phyloP scores from a whole-genome alignment of 2,329 filamentous ascomycete species.

The Penicillium italicum region DNA sequence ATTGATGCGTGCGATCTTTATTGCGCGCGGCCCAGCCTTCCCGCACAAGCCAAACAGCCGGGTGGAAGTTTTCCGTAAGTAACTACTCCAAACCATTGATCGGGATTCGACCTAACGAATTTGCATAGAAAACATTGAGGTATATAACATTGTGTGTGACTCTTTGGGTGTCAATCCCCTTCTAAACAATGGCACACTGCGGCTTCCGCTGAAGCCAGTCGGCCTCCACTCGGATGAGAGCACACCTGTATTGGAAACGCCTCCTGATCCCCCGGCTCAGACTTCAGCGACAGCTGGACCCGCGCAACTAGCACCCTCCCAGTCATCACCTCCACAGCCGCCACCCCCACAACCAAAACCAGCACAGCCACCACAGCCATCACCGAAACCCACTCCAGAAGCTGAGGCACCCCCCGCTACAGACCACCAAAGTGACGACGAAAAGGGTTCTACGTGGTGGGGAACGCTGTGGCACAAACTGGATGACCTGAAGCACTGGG shows the following conservation, averaged over 20 bases:
- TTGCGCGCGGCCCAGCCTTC: constrained; percentile 88
- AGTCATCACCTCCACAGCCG: background rate
- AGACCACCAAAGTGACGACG: constrained; percentile 19
- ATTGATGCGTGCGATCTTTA: constrained; percentile 92
- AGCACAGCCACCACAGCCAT: background rate
- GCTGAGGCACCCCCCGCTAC: constrained; percentile 5
- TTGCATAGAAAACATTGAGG: constrained; percentile 76
- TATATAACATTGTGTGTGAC: constrained; percentile 94
- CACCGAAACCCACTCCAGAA: background rate
- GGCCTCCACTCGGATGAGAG: constrained; percentile 45
- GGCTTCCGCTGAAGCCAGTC: constrained; percentile 44
- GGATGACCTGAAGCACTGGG: constrained; percentile 38
- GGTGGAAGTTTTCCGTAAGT: constrained; percentile 77
- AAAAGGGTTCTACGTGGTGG: constrained; percentile 31
- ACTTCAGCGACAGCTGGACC: constrained; percentile 7
- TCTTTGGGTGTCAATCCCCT: constrained; percentile 69
- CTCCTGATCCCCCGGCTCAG: constrained; percentile 33
- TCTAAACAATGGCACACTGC: constrained; percentile 83
- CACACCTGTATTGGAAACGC: constrained; percentile 29
- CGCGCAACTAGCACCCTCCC: background rate
- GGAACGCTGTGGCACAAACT: constrained; percentile 33
- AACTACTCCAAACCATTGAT: background rate
- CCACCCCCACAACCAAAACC: background rate
- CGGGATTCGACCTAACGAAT: constrained; percentile 3
- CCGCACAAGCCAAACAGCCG: constrained; percentile 78